These are phyloP conservation scores for Sclerospora graminicola DNA, from an alignment of 352 stramenopile species.

Conservation along the genomic window DNA sequence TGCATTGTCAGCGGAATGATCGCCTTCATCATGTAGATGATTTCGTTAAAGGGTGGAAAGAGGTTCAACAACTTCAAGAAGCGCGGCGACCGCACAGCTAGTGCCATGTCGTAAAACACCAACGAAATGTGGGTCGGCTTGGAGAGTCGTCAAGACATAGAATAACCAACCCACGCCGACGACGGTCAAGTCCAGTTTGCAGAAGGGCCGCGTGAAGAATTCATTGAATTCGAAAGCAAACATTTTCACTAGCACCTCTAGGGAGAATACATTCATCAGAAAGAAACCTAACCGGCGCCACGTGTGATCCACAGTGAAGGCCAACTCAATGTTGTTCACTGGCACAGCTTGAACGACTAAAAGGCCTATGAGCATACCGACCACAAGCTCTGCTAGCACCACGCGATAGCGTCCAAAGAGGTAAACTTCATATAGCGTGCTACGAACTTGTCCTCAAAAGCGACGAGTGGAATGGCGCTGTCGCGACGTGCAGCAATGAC, in stretches of 20 bases:
- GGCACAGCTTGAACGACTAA: constrained; percentile 71
- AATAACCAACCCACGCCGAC: constrained; percentile 71
- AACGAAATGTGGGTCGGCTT: constrained; percentile 50
- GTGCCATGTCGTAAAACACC: constrained; percentile 67
- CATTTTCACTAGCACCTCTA: constrained; percentile 66
- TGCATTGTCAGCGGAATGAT: constrained; percentile 74
- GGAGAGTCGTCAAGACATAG: constrained; percentile 61
- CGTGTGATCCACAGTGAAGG: constrained; percentile 60
- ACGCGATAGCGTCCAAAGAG: constrained; percentile 58
- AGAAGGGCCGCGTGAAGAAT: constrained; percentile 74
- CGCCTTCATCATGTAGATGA: constrained; percentile 77
- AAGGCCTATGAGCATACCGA: constrained; percentile 63
- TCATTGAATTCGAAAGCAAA: constrained; percentile 68
- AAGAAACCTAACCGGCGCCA: constrained; percentile 67
- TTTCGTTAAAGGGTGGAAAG: constrained; percentile 75
- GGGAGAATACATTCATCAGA: constrained; percentile 59
- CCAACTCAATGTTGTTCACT: constrained; percentile 74
- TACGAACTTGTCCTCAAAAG: constrained; percentile 40
- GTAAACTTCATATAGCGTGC: constrained; percentile 46
- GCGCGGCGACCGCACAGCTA: constrained; percentile 63
- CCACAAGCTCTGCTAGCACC: constrained; percentile 60
- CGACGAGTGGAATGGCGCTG: constrained; percentile 40
- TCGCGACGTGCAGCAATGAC: constrained; percentile 29
- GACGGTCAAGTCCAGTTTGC: constrained; percentile 62
- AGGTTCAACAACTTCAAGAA: constrained; percentile 79